These are phyloP conservation scores for Coemansia sp. DNA, from an alignment of 192 early-diverging fungal genomes.

Conservation along the genomic window DNA sequence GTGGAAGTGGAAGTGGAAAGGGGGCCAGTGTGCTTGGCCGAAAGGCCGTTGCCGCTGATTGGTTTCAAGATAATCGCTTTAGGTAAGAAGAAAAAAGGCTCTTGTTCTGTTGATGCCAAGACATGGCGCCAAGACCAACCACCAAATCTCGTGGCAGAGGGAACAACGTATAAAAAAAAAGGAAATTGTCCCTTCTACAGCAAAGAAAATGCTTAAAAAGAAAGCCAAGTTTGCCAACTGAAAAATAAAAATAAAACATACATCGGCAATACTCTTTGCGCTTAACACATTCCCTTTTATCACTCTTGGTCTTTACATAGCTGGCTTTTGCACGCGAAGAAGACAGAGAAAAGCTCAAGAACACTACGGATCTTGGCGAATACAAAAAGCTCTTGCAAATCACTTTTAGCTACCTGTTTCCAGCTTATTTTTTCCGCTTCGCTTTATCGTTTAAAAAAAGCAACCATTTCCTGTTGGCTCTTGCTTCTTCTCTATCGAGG, in stretches of 20 bases:
- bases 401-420: too few relatives aligned
- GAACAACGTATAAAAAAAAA: not conserved
- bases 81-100: not conserved
- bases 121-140: slow-evolving; percentile 14
- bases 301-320: not conserved
- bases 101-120: slow-evolving; percentile 14
- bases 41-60: too few relatives aligned
- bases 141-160: not conserved
- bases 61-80: not conserved
- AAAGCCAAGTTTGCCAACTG: not conserved
- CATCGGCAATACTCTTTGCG: not conserved
- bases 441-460: not conserved
- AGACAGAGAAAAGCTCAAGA: not conserved
- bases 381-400: too few relatives aligned
- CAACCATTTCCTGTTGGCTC: not conserved
- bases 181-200: not conserved
- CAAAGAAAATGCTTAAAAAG: slow-evolving; percentile 2
- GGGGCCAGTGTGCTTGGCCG: too few relatives aligned
- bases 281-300: not conserved
- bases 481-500: not conserved
- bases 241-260: not conserved
- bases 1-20: too few relatives aligned
- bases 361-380: too few relatives aligned
- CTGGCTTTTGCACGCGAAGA: not conserved
- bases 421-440: not conserved